These are phyloP conservation scores for Russula virescens DNA, from an alignment of 768 basidiomycete genomes.

Conservation along the genomic window DNA sequence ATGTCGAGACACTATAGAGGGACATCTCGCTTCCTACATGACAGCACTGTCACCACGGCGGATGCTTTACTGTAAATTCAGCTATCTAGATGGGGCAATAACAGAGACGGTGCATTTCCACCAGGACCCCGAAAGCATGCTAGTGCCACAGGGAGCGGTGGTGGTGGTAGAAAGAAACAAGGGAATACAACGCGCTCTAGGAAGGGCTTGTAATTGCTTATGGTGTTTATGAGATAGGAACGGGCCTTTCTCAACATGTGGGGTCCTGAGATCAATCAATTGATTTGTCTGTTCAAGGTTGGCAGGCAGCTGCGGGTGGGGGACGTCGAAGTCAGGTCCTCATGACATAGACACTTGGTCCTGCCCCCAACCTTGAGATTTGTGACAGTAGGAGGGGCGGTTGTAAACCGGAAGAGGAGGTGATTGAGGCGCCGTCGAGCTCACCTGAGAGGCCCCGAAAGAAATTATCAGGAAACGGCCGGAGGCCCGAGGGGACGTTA, in stretches of 20 bases:
- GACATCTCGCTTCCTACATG: slow-evolving; percentile 1
- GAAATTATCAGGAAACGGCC: slow-evolving; percentile 13
- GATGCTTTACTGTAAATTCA: not conserved
- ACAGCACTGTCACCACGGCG: slow-evolving; percentile 1
- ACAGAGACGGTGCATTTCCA: not conserved
- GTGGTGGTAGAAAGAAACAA: slow-evolving; percentile 20
- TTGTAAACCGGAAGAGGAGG: not conserved
- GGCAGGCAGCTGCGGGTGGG: not conserved
- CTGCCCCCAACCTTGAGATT: not conserved
- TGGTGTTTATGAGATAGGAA: slow-evolving; percentile 5
- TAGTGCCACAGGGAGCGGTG: slow-evolving; percentile 56
- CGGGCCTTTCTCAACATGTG: not conserved
- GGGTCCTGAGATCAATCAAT: not conserved
- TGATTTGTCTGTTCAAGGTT: not conserved
- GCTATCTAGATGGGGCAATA: slow-evolving; percentile 12
- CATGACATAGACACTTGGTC: not conserved
- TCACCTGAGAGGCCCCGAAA: too few species aligned
- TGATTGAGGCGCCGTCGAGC: too few species aligned
- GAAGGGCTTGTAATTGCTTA: slow-evolving; percentile 7
- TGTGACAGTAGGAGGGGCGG: not conserved
- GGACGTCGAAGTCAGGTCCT: not conserved
- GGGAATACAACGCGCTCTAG: slow-evolving; percentile 18
- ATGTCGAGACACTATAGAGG: not conserved
- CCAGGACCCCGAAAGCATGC: slow-evolving; percentile 63
- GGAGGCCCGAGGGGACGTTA: slow-evolving; percentile 3